These are phyloP conservation scores for Aechmea fasciata DNA, from an alignment of 176 grass and related monocot species.

Conservation along the genomic window DNA sequence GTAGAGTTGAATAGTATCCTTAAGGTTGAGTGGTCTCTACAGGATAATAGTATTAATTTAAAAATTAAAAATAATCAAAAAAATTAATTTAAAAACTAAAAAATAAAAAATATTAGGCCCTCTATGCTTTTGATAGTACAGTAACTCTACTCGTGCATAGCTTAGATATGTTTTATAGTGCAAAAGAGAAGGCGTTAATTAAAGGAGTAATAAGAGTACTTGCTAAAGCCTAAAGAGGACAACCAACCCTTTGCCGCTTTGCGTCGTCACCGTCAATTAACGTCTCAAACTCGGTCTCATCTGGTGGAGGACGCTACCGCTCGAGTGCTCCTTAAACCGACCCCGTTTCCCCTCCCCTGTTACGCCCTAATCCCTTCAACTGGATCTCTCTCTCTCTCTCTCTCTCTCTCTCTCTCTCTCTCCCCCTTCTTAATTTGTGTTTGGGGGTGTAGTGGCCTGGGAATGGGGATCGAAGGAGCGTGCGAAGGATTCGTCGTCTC, in stretches of 20 bases:
- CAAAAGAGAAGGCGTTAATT: no score
- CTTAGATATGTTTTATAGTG: no score
- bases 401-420: not conserved
- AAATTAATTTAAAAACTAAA: no score
- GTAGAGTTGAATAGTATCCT: no score
- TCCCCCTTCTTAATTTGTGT: not conserved
- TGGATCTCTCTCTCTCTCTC: not conserved
- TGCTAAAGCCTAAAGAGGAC: no score
- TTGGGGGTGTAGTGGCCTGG: not conserved
- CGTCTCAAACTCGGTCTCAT: conserved; percentile 24
- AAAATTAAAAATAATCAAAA: no score
- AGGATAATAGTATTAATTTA: no score
- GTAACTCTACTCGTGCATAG: no score
- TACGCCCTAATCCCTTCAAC: conserved; percentile 17
- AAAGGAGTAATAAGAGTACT: not conserved
- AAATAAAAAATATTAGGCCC: no score
- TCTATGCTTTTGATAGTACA: no score
- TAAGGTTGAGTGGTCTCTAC: no score
- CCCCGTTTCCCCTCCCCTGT: not conserved
- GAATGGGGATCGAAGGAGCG: conserved; percentile 11
- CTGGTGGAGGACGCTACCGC: conserved; percentile 46
- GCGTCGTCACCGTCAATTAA: conserved; percentile 21
- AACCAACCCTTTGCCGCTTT: not conserved
- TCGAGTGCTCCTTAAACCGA: conserved; percentile 38
- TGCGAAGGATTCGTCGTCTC: conserved; percentile 9